phyloP scores from a whole-genome alignment of 257 asterid genomes.

The Solanum chiquidenum region DNA sequence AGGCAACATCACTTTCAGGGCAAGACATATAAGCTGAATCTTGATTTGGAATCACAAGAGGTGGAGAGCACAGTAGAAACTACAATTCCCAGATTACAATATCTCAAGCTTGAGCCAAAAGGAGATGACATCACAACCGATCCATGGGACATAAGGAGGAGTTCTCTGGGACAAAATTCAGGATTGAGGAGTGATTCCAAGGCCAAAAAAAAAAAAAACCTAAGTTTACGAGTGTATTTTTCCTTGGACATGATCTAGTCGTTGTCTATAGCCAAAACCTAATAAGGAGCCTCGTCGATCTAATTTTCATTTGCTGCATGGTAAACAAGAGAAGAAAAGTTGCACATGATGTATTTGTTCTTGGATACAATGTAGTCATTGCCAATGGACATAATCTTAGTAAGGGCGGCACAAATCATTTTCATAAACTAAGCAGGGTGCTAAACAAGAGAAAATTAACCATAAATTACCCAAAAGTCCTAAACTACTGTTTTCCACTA shows the following conservation, averaged over 20 bases:
- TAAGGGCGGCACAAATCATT: neutral
- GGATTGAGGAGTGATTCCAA: neutral
- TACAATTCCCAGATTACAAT: neutral
- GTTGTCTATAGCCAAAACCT: neutral
- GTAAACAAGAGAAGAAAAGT: neutral
- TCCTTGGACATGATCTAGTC: neutral
- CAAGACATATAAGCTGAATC: neutral
- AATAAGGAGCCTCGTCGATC: neutral
- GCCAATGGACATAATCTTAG: neutral
- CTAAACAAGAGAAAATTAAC: neutral
- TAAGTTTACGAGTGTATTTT: neutral
- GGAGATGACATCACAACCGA: neutral
- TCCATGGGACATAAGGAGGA: neutral
- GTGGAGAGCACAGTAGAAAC: neutral
- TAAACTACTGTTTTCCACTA: neutral
- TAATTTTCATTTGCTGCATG: neutral
- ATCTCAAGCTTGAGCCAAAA: neutral
- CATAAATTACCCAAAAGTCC: neutral
- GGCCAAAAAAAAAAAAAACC: neutral
- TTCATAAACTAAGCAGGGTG: neutral
- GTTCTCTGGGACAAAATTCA: neutral
- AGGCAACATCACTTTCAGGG: neutral
- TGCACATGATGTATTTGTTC: neutral
- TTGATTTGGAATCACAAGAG: neutral
- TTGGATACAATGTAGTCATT: neutral